phyloP scores from a whole-genome alignment of 2,329 filamentous ascomycete genomes.

The Sporothrix humicola region DNA sequence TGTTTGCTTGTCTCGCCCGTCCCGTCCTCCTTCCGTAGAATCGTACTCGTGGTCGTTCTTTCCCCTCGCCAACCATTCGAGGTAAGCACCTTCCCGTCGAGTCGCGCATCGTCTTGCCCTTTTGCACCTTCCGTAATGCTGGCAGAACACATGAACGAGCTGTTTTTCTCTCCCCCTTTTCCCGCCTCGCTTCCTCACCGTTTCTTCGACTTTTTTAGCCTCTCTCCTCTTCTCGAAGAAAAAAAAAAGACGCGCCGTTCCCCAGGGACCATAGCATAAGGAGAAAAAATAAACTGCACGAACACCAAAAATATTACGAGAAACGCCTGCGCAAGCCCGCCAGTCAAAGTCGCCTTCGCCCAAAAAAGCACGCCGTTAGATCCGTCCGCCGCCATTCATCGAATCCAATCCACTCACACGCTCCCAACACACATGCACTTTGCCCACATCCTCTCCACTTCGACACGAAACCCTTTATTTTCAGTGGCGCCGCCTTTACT shows the following conservation, averaged over 20 bases:
- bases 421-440: background rate
- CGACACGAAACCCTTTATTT: conserved; percentile 6
- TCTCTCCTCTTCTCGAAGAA: background rate
- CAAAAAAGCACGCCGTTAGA: conserved; percentile 26
- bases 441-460: conserved; percentile 4
- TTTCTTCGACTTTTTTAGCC: background rate
- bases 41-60: background rate
- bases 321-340: background rate
- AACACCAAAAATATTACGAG: background rate
- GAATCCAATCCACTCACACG: conserved; percentile 5
- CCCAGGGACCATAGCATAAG: too few species aligned
- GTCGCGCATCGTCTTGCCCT: background rate
- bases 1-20: conserved; percentile 25
- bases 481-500: conserved; percentile 13
- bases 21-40: conserved; percentile 22
- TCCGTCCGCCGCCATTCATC: conserved; percentile 26
- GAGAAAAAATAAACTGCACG: background rate
- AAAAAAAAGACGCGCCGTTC: conserved; percentile 14
- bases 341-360: conserved; percentile 13
- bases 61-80: background rate
- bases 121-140: background rate
- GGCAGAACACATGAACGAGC: background rate
- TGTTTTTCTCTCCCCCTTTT: background rate
- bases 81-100: conserved; percentile 16
- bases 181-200: background rate